These are phyloP conservation scores for Magnaporthiopsis poae DNA, from an alignment of 2,329 filamentous ascomycete species.

Conservation along the genomic window DNA sequence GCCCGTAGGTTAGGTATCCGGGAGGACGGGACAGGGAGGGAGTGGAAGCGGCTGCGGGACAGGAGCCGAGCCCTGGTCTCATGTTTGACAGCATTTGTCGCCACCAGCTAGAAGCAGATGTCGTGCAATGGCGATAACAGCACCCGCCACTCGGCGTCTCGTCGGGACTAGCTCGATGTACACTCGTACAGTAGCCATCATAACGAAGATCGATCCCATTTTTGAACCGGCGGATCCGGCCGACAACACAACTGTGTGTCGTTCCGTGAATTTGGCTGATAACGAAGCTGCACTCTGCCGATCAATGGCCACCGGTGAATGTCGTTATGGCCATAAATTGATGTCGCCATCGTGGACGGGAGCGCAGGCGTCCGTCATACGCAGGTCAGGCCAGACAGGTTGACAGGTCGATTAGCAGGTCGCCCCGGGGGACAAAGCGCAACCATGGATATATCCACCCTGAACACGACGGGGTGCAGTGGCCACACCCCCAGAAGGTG, in stretches of 20 bases:
- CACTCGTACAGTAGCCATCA: no score
- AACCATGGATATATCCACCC: background rate
- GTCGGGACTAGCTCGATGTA: no score
- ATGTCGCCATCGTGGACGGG: background rate
- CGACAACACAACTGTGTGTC: background rate
- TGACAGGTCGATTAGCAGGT: no score
- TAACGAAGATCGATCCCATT: no score
- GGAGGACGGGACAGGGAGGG: background rate
- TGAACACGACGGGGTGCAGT: background rate
- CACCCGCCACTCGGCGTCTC: background rate
- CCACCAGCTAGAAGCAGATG: background rate
- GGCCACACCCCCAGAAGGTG: no score
- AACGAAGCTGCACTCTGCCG: background rate
- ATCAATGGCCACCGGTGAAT: background rate
- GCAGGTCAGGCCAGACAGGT: no score
- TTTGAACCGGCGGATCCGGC: background rate
- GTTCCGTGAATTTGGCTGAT: background rate
- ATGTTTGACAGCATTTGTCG: background rate
- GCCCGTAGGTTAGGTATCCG: background rate
- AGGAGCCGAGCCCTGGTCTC: background rate
- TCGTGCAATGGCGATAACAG: background rate
- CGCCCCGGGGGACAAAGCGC: background rate
- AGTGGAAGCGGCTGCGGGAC: background rate
- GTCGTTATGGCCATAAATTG: background rate
- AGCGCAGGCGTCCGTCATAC: background rate